Evolutionary conservation across 495 filamentous ascomycete genomes (phyloP), one percentile per base, ranked within the genome.

Genomic region (Penicillium tannophilum): DNA sequence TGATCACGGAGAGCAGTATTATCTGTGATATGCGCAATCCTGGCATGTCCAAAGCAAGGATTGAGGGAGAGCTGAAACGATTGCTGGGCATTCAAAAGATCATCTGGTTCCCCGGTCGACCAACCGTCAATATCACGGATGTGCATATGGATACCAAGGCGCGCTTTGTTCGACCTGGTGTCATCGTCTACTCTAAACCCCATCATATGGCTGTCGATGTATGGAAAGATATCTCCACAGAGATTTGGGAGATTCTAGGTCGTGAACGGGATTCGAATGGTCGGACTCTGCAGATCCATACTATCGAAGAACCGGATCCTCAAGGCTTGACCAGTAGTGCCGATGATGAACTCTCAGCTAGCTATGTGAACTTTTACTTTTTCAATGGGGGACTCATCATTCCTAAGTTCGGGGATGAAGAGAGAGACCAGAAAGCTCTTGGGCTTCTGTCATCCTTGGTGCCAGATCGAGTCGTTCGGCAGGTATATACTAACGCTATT

Each of bases 341-440:
- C 12, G 53, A 67, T 2, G 66, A 71, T 35, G 62, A 69, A 23
- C 45, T 69, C 11, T 51, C 62, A 10, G 54, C 63, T 1, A 61
- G 57, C 24, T 72, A 72, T 51, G 63, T 72, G 4, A 72, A 72
- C 33, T 66, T 65, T 28, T 68, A 70, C 54, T 65, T 72, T 53
- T 61, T 63, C 3, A 72, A 72, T 53, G 65, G 63, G 0, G 64
- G 69, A 1, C 52, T 72, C 2, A 58, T 72, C 23, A 62, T 72
- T 14, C 67, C 69, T 5, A 59, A 59, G 17, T 72, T 70, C 39
- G 69, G 67, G 8, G 65, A 66, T 9, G 52, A 57, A 8, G 41
- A 53, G 35, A 59, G 45, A 19, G 64, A 71, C 49, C 54, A 55
- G 24, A 58, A 46, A 17, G 62, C 68, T 10, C n/a, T 59, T 28